Percentiles rank a stretch among this genome's conserved stretches.
phyloP scores from a whole-genome alignment of 768 basidiomycete species.

The Pleurotus cornucopiae region DNA sequence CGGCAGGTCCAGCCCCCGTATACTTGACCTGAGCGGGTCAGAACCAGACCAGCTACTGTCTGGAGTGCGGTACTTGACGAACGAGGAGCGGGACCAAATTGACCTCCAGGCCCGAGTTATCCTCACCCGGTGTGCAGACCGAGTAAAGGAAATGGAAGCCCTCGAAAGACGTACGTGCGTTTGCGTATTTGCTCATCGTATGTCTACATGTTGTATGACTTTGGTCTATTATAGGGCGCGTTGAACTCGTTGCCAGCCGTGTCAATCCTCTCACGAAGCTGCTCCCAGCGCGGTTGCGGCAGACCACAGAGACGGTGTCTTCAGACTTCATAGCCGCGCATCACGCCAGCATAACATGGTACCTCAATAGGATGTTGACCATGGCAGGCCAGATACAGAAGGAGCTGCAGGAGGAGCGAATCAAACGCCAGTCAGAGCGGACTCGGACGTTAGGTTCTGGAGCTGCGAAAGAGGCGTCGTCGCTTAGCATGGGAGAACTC shows the following conservation, averaged over 20 bases:
- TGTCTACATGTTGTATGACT: constrained; percentile 10
- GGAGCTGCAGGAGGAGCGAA: constrained; percentile 91
- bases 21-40: constrained; percentile 47
- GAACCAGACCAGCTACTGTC: constrained; percentile 52
- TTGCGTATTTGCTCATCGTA: constrained; percentile 14
- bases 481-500: not conserved
- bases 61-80: constrained; percentile 67
- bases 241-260: constrained; percentile 60
- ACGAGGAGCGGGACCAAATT: constrained; percentile 93
- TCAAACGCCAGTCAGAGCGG: constrained; percentile 83
- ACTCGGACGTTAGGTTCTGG: constrained; percentile 78
- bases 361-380: constrained; percentile 76
- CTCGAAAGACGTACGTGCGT: constrained; percentile 71
- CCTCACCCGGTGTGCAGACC: constrained; percentile 78
- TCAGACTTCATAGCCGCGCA: constrained; percentile 86
- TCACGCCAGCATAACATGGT: constrained; percentile 90
- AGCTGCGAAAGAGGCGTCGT: constrained; percentile 56
- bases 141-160: constrained; percentile 83
- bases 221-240: constrained; percentile 45
- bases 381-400: constrained; percentile 76
- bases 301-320: constrained; percentile 47
- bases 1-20: constrained; percentile 46
- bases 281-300: constrained; percentile 66
- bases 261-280: constrained; percentile 64
- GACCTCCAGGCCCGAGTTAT: constrained; percentile 89